A percentile compares a stretch with the other conserved stretches of the same genome.
Conservation (phyloP, 2,329 filamentous ascomycete genomes). For the Aspergillus oerlinghausenensis region DNA sequence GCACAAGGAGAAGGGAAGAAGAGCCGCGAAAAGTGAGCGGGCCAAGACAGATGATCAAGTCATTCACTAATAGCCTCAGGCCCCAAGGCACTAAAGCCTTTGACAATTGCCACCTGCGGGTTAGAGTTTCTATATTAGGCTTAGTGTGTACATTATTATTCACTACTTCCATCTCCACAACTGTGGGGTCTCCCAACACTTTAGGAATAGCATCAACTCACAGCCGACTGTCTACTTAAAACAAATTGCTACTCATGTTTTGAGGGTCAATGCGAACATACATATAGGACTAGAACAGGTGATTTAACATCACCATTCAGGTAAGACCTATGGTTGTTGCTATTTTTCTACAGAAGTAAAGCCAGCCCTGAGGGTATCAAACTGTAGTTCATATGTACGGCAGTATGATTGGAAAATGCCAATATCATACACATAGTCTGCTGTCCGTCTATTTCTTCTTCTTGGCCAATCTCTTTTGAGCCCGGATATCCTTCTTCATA, state of each 20-base stretch:
- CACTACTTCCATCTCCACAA: not conserved
- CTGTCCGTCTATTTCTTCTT: constrained; percentile 49
- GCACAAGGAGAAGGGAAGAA: not conserved
- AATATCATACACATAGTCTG: constrained; percentile 10
- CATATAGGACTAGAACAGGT: not conserved
- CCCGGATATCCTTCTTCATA: constrained; percentile 93
- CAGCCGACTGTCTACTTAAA: not conserved
- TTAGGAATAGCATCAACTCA: not conserved
- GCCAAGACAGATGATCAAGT: not conserved
- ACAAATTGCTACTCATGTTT: not conserved
- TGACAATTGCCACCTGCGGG: not conserved
- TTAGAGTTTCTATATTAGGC: not conserved
- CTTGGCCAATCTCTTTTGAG: constrained; percentile 75
- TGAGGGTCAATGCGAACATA: not conserved
- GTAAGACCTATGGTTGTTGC: not conserved
- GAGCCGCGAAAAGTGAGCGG: not conserved
- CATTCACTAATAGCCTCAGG: not conserved
- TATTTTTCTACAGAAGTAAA: not conserved
- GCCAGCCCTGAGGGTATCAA: constrained; percentile 15
- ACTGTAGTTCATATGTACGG: constrained; percentile 8
- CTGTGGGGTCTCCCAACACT: not conserved
- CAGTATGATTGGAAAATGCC: constrained; percentile 4
- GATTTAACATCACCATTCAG: not conserved
- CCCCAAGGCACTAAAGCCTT: not conserved
- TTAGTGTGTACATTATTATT: not conserved